Base-by-base conservation (phyloP, 139 green algal genomes). In the Picochlorum sp. region DNA sequence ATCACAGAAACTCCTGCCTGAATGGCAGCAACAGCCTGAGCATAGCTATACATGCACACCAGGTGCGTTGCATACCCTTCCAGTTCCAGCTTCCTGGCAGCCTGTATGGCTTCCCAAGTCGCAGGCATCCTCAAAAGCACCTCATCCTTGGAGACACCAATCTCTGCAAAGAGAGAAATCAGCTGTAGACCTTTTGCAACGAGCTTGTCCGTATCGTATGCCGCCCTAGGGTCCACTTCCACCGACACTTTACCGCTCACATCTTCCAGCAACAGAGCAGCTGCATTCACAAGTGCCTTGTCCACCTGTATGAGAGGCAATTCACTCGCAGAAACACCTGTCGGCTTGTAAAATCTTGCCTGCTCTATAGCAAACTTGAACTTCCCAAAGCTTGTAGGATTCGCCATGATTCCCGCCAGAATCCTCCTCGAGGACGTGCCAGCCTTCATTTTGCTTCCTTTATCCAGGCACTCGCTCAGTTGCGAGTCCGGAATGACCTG, bases 201-300 rank as follows among this genome's bases (percentile, higher is more conserved):
- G 26, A 90, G 49, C 31, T 54, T 64, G 14, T 60, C 78, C 40
- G 66, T 64, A 61, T 94, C 74, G 16, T 80, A 66, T 0, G 85
- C 79, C 0, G 84, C 55, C 36, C 78, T 65, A 3, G 86, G 77
- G 61, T 94, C 86, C 2, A 94, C 60, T 62, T 91, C 76, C 1
- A 78, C 88, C 31, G 69, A 79, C 8, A 94, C 75, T 2, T 84
- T 72, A 13, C 86, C 86, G 29, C 66, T 65, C 5, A 94, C 80
- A n/a, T 69, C 55, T 32, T 76, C 64, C 33, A 78, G 40, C 26
- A 89, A 74, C 29, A 92, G 63, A 5, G 65, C 45, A 5, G 78
- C 86, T 6, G 93, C 69, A 59, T 93, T 93, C 36, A 80, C 77
- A 9, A 89, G 28, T 1, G 86, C 86, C 57, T 88, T 88, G 65